Evolutionary conservation across 352 stramenopile genomes (phyloP), one percentile per base, ranked within the genome.

Genomic region (Globisporangium recalcitrans): DNA sequence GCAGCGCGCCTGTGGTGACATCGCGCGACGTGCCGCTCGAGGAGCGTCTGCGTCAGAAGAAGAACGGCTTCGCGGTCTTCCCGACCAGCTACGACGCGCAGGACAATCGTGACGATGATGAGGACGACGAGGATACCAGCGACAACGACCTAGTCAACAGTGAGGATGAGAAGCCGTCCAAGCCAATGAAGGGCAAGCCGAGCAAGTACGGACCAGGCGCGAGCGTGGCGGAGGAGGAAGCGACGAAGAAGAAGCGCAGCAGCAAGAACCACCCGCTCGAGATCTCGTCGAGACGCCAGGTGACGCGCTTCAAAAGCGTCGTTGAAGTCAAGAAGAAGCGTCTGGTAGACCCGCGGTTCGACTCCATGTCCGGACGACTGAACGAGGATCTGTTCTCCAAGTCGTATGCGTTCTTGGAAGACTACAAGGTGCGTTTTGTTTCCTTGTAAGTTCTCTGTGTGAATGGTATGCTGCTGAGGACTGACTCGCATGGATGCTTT

Each of bases 251-350:
- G 53, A 72, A 77, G 58, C 59, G 72, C 34, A 46, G 67, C n/a
- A 94, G 93, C 76, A 93, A 95, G 74, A 96, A 96, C 64, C 84
- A 83, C 31, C 88, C 88, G 29, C 69, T 92, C 44, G 88, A 97
- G 63, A 73, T 97, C 38, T 85, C 81, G 27, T 93, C 84, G 44
- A 94, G 93, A 70, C 81, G 82, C 46, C 82, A 87, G 9, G 88
- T 97, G 13, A 76, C 79, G 0, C 80, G 88, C 2, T 86, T 89
- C 60, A 83, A 84, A 22, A 73, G 86, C n/a, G 88, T 92, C 29
- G 77, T 96, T 31, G 80, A 95, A 9, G 81, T 94, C 9, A 90
- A 87, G 64, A 93, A 88, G 64, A 77, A 75, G 57, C 73, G 79
- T 13, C 42, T 63, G 9, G 65, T 90, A 49, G 91, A 97, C 70